A percentile compares a stretch with the other conserved stretches of the same genome.
Conservation (phyloP, 306 rosid species). For the Luffa acutangula region DNA sequence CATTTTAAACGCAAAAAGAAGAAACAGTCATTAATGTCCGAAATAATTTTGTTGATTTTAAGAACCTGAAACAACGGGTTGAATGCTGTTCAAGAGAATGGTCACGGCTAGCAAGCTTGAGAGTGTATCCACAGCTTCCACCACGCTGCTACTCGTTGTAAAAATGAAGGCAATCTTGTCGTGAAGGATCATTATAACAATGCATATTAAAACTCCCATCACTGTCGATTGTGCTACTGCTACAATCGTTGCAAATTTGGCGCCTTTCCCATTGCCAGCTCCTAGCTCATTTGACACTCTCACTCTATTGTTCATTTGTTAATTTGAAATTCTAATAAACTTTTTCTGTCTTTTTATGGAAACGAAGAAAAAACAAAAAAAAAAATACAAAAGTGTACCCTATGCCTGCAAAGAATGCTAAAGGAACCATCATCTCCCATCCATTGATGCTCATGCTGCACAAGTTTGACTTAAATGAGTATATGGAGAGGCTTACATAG, state of each 20-base stretch:
- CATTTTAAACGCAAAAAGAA: too few relatives aligned
- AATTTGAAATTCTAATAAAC: not conserved
- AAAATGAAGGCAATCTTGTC: constrained; percentile 39
- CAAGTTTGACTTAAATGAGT: not conserved
- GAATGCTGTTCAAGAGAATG: constrained; percentile 59
- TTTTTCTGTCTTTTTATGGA: not conserved
- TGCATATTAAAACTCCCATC: constrained; percentile 33
- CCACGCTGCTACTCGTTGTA: constrained; percentile 35
- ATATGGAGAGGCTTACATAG: not conserved
- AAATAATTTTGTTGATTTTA: not conserved
- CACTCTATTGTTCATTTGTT: constrained; percentile 28
- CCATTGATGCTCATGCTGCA: constrained; percentile 69
- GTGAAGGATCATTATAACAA: constrained; percentile 32
- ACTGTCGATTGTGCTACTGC: constrained; percentile 28
- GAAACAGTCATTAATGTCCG: not conserved
- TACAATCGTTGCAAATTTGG: constrained; percentile 55
- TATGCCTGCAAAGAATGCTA: constrained; percentile 62
- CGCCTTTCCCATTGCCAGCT: constrained; percentile 51
- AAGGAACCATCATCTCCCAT: constrained; percentile 81
- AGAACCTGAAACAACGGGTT: constrained; percentile 57
- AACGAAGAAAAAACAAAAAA: not conserved
- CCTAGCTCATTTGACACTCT: constrained; percentile 75
- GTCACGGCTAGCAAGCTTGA: constrained; percentile 34
- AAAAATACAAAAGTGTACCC: constrained; percentile 29
- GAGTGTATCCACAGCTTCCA: constrained; percentile 34